Evolutionary conservation across 257 asterid genomes (phyloP), one percentile per base, ranked within the genome.

Genomic region (Capsicum baccatum): DNA sequence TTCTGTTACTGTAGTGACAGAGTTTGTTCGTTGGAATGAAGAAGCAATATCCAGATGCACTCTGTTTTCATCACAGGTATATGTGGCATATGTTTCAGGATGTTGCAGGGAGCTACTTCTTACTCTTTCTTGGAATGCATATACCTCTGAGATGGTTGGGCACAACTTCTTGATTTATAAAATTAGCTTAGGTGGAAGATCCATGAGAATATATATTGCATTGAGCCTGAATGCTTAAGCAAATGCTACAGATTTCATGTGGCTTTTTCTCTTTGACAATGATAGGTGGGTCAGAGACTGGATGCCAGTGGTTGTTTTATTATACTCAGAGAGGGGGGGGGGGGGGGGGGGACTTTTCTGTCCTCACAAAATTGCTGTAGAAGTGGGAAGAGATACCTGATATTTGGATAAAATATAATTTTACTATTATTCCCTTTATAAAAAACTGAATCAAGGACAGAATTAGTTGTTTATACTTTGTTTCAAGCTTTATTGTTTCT

Each of bases 21-120:
- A 97, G 93, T 95, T 94, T 87, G 98, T 94, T 79, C 97, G 97
- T 62, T 97, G 99, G 99, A 97, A 97, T 79, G 99, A 97, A 89
- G 99, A 97, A 91, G 98, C 99, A 84, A 86, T 95, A 69, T 89
- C 98, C 62, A 91, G 99, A 89, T 92, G 95, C 82, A 89, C 93
- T 87, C 87, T 94, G 91, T 92, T 94, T 88, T 92, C 97, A 60
- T 85, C 95, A 67, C 98, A 92, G 98, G 98, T 94, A 91, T 80
- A 80, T 85, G 26, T 84, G 66, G 35, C 82, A 63, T 83, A 47
- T 67, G 58, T 54, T 76, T 76, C 81, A 76, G 58, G 17, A 50
- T 50, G 80, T 74, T 21, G 80, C 80, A 74, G 60, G 79, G 71
- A 56, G 48, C 16, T 76, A 26, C 64, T 52, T 7, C 50, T 1